These are phyloP conservation scores for Alternaria tenuissima DNA, from an alignment of 2,329 filamentous ascomycete genomes.

Conservation along the genomic window DNA sequence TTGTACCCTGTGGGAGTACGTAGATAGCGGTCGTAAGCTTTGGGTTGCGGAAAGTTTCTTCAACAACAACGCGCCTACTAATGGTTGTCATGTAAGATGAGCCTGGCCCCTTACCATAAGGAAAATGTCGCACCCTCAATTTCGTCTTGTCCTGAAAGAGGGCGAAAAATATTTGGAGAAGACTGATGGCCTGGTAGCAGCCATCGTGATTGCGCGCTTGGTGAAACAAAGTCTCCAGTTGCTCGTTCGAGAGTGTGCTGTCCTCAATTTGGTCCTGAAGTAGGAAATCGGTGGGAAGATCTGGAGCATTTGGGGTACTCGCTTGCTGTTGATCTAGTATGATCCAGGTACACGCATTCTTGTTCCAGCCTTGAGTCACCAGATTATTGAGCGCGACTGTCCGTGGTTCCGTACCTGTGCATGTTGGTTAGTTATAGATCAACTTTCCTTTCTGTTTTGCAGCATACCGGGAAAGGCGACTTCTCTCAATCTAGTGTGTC, in stretches of 20 bases:
- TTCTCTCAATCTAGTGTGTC: slow-evolving; percentile 5
- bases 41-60: slow-evolving; percentile 1
- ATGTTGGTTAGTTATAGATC: background rate
- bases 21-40: slow-evolving; percentile 1
- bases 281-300: background rate
- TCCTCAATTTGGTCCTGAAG: background rate
- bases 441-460: background rate
- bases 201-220: slow-evolving; percentile 7
- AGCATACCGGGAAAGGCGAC: slow-evolving; percentile 2
- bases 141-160: background rate
- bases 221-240: slow-evolving; percentile 7
- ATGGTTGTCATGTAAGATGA: background rate
- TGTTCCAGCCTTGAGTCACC: background rate
- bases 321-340: slow-evolving; percentile 1
- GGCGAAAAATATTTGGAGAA: slow-evolving; percentile 4
- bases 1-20: background rate
- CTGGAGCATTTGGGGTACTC: background rate
- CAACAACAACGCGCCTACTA: background rate
- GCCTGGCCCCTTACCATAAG: background rate
- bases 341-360: slow-evolving; percentile 7
- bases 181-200: background rate
- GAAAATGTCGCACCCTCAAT: slow-evolving; percentile 3
- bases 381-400: background rate
- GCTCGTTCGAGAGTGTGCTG: slow-evolving; percentile 1
- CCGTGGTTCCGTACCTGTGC: background rate